A percentile compares a stretch with the other conserved stretches of the same genome.
Conservation (phyloP, 2,329 filamentous ascomycete species). For the Hypoxylon sp. region DNA sequence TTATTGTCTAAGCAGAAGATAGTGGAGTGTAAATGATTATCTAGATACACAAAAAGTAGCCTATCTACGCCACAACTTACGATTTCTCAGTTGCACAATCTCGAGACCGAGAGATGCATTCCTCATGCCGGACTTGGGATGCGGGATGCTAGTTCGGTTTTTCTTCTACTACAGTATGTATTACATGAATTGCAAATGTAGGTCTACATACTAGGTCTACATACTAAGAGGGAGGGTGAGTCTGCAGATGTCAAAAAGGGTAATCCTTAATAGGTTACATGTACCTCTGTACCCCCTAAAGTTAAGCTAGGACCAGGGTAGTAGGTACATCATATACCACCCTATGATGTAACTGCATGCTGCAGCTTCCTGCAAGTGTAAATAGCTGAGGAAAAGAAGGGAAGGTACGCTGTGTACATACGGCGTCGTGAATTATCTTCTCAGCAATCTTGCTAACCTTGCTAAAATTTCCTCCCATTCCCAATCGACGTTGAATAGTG, state of each 20-base stretch:
- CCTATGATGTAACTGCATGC: conserved; percentile 27
- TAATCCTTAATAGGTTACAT: too few species aligned
- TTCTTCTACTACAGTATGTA: conserved; percentile 13
- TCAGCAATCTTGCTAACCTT: too few species aligned
- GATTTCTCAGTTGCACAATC: conserved; percentile 1
- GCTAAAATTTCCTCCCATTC: conserved; percentile 2
- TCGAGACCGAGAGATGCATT: conserved; percentile 26
- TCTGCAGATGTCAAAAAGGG: conserved; percentile 11
- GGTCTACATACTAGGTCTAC: too few species aligned
- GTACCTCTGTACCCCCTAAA: too few species aligned
- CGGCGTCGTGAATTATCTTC: too few species aligned
- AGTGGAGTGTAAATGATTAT: conserved; percentile 1
- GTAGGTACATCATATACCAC: conserved; percentile 32
- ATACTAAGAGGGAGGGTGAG: not conserved
- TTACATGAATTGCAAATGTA: not conserved
- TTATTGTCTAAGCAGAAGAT: not conserved
- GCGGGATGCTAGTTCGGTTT: conserved; percentile 27
- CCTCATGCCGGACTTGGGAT: not conserved
- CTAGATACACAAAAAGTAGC: not conserved
- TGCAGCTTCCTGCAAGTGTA: conserved; percentile 36
- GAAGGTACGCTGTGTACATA: not conserved
- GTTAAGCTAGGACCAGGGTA: not conserved
- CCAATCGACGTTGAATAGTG: conserved; percentile 20
- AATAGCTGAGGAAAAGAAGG: conserved; percentile 25
- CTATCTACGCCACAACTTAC: conserved; percentile 1